Base-by-base conservation (phyloP, 768 basidiomycete genomes). In the Ramaria sp. region DNA sequence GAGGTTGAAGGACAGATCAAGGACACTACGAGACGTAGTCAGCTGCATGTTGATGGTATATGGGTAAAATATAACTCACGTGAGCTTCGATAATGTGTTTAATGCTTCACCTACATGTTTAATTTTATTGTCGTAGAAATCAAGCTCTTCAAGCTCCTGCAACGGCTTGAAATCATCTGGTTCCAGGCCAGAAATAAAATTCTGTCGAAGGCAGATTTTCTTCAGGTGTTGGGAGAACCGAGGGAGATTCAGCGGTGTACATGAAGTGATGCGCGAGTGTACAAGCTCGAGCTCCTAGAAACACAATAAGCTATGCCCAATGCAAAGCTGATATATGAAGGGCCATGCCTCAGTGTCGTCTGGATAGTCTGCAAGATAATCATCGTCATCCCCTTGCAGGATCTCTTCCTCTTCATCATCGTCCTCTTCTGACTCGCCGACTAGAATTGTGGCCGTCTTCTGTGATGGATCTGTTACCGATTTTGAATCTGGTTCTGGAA, bases 1-100 rank as follows among this genome's bases (percentile, higher is more conserved):
- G 25, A 95, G 75, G 70, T 99, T 99, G 77, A 96, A 99, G 1
- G 95, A 98, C 44, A 98, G 72, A 71, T 98, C 96, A 50, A 99
- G 72, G 9, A 78, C 73, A 30, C 94, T 97, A 58, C 7, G 36
- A 15, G 48, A 38, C 25, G 43, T 27, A 28, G 24, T 16, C 7
- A 44, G 42, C 34, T 13, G 36, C 50, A 32, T 37, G 52, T 52
- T 32, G 39, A 16, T 13, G 41, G 28, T n/a, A 20, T 22, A 18
- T 34, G 13, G 27, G 32, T 34, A n/a, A 24, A 28, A 25, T 42
- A 49, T 10, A 1, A 69, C 81, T 61, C 65, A 88, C 88, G 61
- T 71, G 50, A 91, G 72, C 30, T 74, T 73, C 4, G 67, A 65
- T 41, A 82, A 62, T 32, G 71, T 71, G 56, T 83, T 74, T 51